Base-by-base conservation (phyloP, 495 filamentous ascomycete genomes). In the Pseudoneurospora amorphoporcata region DNA sequence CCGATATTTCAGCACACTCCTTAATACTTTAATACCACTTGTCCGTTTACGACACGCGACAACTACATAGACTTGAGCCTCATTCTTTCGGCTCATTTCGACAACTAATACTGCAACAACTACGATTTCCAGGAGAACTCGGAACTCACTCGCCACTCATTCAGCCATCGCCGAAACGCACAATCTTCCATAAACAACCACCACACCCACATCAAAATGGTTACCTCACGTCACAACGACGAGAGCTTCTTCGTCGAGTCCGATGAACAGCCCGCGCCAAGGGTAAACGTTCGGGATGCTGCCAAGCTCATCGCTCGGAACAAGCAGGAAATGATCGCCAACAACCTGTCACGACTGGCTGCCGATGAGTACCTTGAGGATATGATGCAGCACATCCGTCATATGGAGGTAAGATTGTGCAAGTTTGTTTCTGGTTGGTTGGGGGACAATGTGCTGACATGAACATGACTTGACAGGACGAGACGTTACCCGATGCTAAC, bases 401-500 rank as follows among this genome's bases (percentile, higher is more conserved):
- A 92, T 74, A 97, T 99, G 95, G 95, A 99, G 91, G 94, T 96
- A 76, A 80, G 88, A 82, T 68, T 58, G 4, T 14, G 10, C 47
- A 58, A 32, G 65, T 72, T 68, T 7, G 10, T 2, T 43, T 61
- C n/a, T 58, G 19, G 16, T 69, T 4, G 39, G 39, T 5, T 70
- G 17, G 70, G 69, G 78, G 29, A 65, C 16, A 69, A 77, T 73
- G 32, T n/a, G 3, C 8, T 40, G 69, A 14, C 0, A 65, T 65
- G 12, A 16, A 65, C 68, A 68, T 73, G 29, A 19, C 2, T 73
- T 71, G 53, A 69, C 74, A 98, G 95, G 84, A 88, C 76, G 90
- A 94, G 81, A 98, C 96, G 41, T 84, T 98, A 75, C 94, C 95
- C 39, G 96, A 99, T 80, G 93, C 97, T 77, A 94, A 94, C 76